Evolutionary conservation across 768 basidiomycete genomes (phyloP).

Genomic region (Gloeopeniophorella convolvens): DNA sequence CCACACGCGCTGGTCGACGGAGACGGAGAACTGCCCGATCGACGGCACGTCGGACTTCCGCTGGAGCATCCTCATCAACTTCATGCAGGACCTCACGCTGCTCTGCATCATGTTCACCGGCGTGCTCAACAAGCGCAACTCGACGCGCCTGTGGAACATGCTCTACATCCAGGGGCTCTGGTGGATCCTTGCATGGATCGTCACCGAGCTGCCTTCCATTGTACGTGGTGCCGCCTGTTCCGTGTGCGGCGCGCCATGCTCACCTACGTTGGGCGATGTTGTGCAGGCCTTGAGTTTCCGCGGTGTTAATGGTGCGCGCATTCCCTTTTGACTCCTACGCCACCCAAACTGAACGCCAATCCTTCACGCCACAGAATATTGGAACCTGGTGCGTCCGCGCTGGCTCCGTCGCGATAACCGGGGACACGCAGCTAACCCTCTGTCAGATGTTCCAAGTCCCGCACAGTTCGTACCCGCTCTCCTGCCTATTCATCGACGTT

Average conservation of each 20-base stretch:
- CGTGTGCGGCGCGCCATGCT: too few species aligned
- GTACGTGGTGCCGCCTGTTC: too few species aligned
- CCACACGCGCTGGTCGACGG: not conserved
- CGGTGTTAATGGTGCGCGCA: slow-evolving; percentile 2
- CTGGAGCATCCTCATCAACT: slow-evolving; percentile 11
- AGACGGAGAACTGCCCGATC: not conserved
- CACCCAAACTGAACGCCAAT: not conserved
- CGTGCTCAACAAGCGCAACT: slow-evolving; percentile 11
- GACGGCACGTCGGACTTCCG: slow-evolving; percentile 1
- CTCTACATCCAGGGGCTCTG: slow-evolving; percentile 10
- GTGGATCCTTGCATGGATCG: slow-evolving; percentile 6
- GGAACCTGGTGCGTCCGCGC: slow-evolving; percentile 10
- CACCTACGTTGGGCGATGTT: not conserved
- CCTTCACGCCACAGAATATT: not conserved
- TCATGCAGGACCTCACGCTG: slow-evolving; percentile 7
- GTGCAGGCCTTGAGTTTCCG: slow-evolving; percentile 1
- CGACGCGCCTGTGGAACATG: slow-evolving; percentile 9
- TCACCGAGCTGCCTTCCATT: slow-evolving; percentile 4
- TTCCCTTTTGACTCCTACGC: not conserved
- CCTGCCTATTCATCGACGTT: slow-evolving; percentile 2
- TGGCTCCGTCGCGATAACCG: not conserved
- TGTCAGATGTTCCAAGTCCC: slow-evolving; percentile 14
- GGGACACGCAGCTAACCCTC: not conserved
- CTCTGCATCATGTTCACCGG: slow-evolving; percentile 16
- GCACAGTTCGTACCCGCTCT: slow-evolving; percentile 12